Conservation (phyloP, 441 rosid genomes). For the Biscutella laevigata region DNA sequence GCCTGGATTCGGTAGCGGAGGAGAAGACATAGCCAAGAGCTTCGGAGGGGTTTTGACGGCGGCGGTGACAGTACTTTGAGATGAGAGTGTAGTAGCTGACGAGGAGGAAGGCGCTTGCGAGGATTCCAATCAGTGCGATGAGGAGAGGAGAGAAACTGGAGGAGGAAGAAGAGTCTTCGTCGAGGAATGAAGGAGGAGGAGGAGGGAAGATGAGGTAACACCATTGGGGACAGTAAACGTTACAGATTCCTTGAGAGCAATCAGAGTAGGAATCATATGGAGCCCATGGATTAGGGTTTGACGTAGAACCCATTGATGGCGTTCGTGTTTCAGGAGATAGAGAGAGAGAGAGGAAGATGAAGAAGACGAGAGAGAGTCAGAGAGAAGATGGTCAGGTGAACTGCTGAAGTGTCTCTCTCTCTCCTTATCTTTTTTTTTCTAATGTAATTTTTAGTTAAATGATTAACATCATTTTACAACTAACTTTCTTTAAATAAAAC, state of each 20-base stretch:
- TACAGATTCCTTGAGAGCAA: constrained; percentile 72
- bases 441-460: not conserved
- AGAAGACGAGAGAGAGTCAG: constrained; percentile 17
- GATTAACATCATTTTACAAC: not conserved
- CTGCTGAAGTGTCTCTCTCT: constrained; percentile 31
- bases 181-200: constrained; percentile 60
- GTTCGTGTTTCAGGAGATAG: not conserved
- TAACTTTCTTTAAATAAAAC: constrained; percentile 13
- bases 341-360: not conserved
- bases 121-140: constrained; percentile 64
- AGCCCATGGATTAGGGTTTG: constrained; percentile 54
- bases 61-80: constrained; percentile 49
- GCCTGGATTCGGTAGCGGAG: constrained; percentile 13
- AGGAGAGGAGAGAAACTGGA: constrained; percentile 64
- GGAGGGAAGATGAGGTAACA: constrained; percentile 73
- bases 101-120: constrained; percentile 58
- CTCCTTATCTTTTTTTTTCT: constrained; percentile 14
- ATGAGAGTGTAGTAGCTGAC: constrained; percentile 64
- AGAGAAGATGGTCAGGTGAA: constrained; percentile 22
- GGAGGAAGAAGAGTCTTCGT: constrained; percentile 28
- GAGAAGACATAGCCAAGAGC: constrained; percentile 8
- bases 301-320: constrained; percentile 46
- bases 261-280: constrained; percentile 56
- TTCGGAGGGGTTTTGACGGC: constrained; percentile 9
- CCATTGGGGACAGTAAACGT: constrained; percentile 78